Base-by-base conservation (phyloP, 169 alveolate genomes). In the Plasmodium yoelii region DNA sequence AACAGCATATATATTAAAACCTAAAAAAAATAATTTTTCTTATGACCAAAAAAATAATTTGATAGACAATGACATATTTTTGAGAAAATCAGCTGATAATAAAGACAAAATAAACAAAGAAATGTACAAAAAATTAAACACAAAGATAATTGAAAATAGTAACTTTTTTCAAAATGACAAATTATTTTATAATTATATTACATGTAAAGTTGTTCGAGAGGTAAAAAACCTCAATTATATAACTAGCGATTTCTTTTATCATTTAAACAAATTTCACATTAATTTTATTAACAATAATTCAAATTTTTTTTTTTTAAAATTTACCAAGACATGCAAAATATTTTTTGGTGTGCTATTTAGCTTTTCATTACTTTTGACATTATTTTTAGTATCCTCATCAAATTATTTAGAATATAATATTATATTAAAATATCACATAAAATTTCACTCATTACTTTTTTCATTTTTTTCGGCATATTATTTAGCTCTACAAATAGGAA, bases 321-420 rank as follows among this genome's bases (percentile, higher is more conserved):
- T 63, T 56, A 75, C 88, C 73, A 75, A 75, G 67, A 75, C 88
- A 34, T 75, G 63, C 34, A 75, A 75, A 51, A 75, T 75, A 75
- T 75, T 75, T 75, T 75, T 75, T 39, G 88, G 57, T 49, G 88
- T 75, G 22, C 42, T 75, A 44, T 51, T 57, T 57, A 75, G 88
- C 26, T 75, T 75, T 61, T 75, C 75, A 18, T 18, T 75, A 22
- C 59, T 75, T n/a, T 64, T 75, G 64, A 61, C 73, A 18, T 49
- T 61, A 26, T 75, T 75, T 67, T 67, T 75, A 75, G 67, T 75
- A 19, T 22, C 73, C 18, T 75, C 88, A 8, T 75, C 88, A 26
- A 75, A 75, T 64, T 75, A 63, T 61, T 34, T 75, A 64, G 88
- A 75, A 42, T 75, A 63, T 75, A 75, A 75, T 28, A 75, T 75